Evolutionary conservation across 495 filamentous ascomycete genomes (phyloP).

Genomic region (Penicillium lividum): DNA sequence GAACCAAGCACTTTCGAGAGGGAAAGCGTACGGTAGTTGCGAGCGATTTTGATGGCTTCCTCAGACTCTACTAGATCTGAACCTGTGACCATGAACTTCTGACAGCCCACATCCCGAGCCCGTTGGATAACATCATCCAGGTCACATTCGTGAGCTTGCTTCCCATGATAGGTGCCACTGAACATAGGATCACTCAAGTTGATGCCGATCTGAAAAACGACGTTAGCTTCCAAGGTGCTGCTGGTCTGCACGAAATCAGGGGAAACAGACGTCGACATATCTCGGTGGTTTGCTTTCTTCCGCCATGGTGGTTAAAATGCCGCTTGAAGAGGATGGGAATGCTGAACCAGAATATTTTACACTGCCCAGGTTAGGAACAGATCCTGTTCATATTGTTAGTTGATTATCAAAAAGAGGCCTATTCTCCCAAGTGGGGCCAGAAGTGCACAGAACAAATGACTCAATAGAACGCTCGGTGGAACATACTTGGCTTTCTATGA

Average conservation of each 20-base stretch:
- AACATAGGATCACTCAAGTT: constrained; percentile 91
- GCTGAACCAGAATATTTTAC: background rate
- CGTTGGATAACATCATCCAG: constrained; percentile 73
- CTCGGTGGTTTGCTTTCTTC: constrained; percentile 35
- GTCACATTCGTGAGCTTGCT: constrained; percentile 76
- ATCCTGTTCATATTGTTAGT: background rate
- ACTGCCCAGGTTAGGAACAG: background rate
- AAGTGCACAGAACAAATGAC: background rate
- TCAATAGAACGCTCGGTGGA: background rate
- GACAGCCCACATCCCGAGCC: constrained; percentile 72
- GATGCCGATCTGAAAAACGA: constrained; percentile 72
- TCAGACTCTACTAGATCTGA: constrained; percentile 77
- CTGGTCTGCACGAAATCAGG: background rate
- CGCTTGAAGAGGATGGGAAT: constrained; percentile 12
- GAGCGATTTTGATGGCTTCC: constrained; percentile 71
- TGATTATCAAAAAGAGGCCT: background rate
- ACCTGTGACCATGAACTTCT: constrained; percentile 93
- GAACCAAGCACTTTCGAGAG: background rate
- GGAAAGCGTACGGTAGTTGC: constrained; percentile 64
- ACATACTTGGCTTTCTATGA: background rate
- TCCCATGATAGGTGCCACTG: constrained; percentile 79
- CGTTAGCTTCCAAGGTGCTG: constrained; percentile 14
- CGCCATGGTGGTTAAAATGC: constrained; percentile 29
- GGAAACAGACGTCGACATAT: constrained; percentile 47
- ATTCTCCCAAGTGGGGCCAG: background rate